Evolutionary conservation across 495 filamentous ascomycete genomes (phyloP).

Genomic region (Pyrenopolyporus hunteri): DNA sequence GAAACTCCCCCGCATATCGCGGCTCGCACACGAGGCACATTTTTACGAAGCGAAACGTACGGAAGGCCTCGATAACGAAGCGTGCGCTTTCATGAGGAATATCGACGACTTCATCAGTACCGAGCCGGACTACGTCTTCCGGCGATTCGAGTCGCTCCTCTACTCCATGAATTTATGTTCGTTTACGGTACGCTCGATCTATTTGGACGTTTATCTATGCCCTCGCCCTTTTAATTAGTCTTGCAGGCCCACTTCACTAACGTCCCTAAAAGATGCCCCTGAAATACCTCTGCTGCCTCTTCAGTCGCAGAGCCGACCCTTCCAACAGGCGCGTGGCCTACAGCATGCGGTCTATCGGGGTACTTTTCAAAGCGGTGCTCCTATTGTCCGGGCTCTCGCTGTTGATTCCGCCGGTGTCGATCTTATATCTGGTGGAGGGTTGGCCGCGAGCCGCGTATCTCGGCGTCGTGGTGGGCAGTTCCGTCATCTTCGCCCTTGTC

Average conservation of each 20-base stretch:
- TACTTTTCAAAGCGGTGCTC: not conserved
- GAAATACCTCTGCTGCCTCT: slow-evolving; percentile 4
- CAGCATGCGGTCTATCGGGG: not conserved
- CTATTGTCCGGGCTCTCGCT: not conserved
- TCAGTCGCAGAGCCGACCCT: not conserved
- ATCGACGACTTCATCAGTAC: slow-evolving; percentile 20
- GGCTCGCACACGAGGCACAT: slow-evolving; percentile 14
- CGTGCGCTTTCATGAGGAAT: slow-evolving; percentile 22
- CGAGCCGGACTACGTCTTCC: slow-evolving; percentile 10
- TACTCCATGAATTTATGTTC: not conserved
- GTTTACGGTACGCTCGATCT: not conserved
- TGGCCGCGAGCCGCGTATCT: slow-evolving; percentile 10
- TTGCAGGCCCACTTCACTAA: not conserved
- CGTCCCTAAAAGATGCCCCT: slow-evolving; percentile 1
- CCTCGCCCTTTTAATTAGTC: not conserved
- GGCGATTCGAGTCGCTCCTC: slow-evolving; percentile 10
- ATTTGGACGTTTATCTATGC: not conserved
- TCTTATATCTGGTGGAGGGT: not conserved
- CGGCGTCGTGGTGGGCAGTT: not conserved
- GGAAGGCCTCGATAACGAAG: slow-evolving; percentile 1
- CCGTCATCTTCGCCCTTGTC: slow-evolving; percentile 1
- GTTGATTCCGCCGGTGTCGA: slow-evolving; percentile 2
- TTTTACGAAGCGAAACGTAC: not conserved
- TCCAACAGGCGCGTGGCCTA: not conserved
- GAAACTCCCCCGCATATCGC: slow-evolving; percentile 7